Evolutionary conservation across 768 basidiomycete genomes (phyloP), one percentile per base, ranked within the genome.

Genomic region (Lentinula raphanica): DNA sequence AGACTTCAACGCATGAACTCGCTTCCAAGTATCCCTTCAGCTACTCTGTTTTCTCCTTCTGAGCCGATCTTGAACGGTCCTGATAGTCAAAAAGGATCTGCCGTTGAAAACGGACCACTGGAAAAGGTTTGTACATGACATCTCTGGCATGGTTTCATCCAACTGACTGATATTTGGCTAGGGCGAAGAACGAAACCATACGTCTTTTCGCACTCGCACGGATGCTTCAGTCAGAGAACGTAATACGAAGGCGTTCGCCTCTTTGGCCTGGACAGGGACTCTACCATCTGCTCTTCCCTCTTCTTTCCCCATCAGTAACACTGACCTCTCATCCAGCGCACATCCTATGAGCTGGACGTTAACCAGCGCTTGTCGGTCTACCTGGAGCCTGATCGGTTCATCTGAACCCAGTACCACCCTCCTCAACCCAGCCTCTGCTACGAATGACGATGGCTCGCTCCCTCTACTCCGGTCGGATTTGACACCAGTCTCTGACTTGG

Each of bases 241-340:
- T 13, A 65, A 56, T 17, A 70, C 71, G 8, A 65, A 72, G 23
- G 50, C 59, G 29, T 61, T 71, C 44, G 68, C 68, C n/a, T 70
- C 70, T n/a, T 67, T 71, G 35, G 71, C 71, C 1, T 71, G 71
- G 70, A 65, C 64, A 42, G 70, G 70, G 17, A 50, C 61, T 1
- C 64, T 5, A 38, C 60, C 29, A 28, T 45, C 50, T 19, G 38
- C 45, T 17, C 60, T 39, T 40, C 55, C 56, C 7, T 29, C 28
- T 19, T 35, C 23, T 17, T 35, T 46, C 35, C 28, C 56, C 21
- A 28, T 57, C 19, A 19, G 27, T 25, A 31, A 32, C 40, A 48
- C 19, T 29, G 56, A 49, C 2, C n/a, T 13, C 15, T 15, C 39
- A 17, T 44, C 46, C 8, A 31, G 19, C 31, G 15, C 42, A 9